These are phyloP conservation scores for Sporisorium scitamineum DNA, from an alignment of 1,284 basidiomycete genomes.

Conservation along the genomic window DNA sequence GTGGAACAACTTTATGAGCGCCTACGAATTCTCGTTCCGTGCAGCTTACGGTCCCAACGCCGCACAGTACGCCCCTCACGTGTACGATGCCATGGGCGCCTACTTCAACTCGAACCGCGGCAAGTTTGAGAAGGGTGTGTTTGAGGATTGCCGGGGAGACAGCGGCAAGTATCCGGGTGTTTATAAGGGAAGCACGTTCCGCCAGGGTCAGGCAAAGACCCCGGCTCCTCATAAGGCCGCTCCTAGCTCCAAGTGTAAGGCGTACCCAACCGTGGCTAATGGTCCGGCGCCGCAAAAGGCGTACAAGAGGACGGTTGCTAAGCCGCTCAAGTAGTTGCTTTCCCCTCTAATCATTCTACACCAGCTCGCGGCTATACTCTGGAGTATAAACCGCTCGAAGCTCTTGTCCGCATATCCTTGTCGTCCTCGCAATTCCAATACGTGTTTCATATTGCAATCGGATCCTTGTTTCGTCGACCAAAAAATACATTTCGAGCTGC, in stretches of 20 bases:
- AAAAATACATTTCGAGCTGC: not conserved
- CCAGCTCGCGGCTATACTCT: constrained; percentile 18
- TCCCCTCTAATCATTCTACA: not conserved
- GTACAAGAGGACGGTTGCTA: constrained; percentile 33
- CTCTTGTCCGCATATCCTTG: constrained; percentile 1
- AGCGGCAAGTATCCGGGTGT: constrained; percentile 45
- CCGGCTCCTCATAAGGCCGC: constrained; percentile 40
- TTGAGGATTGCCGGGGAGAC: constrained; percentile 52
- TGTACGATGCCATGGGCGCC: constrained; percentile 56
- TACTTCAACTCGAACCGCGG: constrained; percentile 39
- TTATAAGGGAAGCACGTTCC: constrained; percentile 40
- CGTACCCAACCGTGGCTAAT: constrained; percentile 23
- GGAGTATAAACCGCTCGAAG: constrained; percentile 10
- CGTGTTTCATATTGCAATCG: not conserved
- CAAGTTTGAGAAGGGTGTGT: constrained; percentile 45
- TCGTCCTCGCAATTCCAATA: not conserved
- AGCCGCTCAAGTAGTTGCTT: constrained; percentile 19
- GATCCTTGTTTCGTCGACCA: not conserved
- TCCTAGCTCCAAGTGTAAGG: constrained; percentile 36
- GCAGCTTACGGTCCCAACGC: constrained; percentile 52
- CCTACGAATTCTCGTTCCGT: constrained; percentile 54
- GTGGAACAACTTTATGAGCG: constrained; percentile 57
- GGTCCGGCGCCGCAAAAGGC: constrained; percentile 33
- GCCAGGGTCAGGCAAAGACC: constrained; percentile 44
- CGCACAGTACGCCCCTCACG: constrained; percentile 50